These are phyloP conservation scores for Saccharomycopsis fermentans DNA, from an alignment of 805 yeast genomes.

Conservation along the genomic window DNA sequence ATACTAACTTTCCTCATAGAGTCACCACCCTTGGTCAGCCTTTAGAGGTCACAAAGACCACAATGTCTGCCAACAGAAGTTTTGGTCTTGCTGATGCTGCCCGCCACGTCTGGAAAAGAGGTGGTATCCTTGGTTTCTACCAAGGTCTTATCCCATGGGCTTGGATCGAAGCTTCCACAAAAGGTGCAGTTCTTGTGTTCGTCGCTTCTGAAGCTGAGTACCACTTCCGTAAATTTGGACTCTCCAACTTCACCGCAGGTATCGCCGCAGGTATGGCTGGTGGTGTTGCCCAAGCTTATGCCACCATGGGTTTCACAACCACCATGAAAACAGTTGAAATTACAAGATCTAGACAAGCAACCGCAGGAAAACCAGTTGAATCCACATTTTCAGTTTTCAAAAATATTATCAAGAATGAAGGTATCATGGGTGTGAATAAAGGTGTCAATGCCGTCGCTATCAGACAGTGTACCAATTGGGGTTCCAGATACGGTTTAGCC, in stretches of 20 bases:
- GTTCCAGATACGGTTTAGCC: conserved; percentile 88
- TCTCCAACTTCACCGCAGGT: conserved; percentile 70
- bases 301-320: conserved; percentile 96
- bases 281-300: conserved; percentile 93
- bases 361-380: conserved; percentile 57
- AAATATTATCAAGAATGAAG: conserved; percentile 77
- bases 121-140: conserved; percentile 86
- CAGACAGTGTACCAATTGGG: conserved; percentile 99
- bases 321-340: conserved; percentile 99
- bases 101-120: conserved; percentile 79
- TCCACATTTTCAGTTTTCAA: conserved; percentile 79
- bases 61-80: conserved; percentile 94
- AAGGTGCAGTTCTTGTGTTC: conserved; percentile 91
- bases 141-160: conserved; percentile 99
- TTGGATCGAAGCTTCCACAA: conserved; percentile 98
- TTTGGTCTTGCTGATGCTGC: conserved; percentile 59
- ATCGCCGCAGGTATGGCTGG: conserved; percentile 94
- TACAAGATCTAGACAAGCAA: conserved; percentile 74
- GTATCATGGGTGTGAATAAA: conserved; percentile 88
- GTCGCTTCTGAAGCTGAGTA: conserved; percentile 91
- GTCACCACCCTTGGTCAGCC: conserved; percentile 96
- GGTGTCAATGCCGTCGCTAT: conserved; percentile 99
- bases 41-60: conserved; percentile 88
- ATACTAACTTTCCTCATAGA: conserved; percentile 19
- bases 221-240: conserved; percentile 52